These are phyloP conservation scores for Fistulifera pelliculosa DNA, from an alignment of 108 stramenopile species.

Conservation along the genomic window DNA sequence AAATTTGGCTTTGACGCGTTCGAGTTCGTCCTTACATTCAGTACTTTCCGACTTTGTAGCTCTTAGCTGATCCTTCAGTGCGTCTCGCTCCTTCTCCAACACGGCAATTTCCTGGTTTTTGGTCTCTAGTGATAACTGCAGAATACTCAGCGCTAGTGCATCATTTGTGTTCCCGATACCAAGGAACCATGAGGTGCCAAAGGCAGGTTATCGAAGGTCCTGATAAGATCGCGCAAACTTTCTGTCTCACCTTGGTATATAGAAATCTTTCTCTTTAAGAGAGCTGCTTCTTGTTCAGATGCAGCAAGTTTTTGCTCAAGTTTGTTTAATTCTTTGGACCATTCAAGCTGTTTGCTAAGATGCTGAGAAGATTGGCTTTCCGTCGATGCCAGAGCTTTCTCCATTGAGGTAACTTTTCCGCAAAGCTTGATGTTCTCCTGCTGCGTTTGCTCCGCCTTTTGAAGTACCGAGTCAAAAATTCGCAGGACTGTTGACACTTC, in stretches of 20 bases:
- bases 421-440: background rate
- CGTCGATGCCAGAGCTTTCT: background rate
- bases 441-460: background rate
- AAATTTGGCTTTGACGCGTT: slow-evolving; percentile 70
- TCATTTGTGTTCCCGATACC: background rate
- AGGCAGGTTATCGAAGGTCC: slow-evolving; percentile 51
- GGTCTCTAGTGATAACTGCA: slow-evolving; percentile 40
- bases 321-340: slow-evolving; percentile 8
- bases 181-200: slow-evolving; percentile 9
- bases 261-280: slow-evolving; percentile 39
- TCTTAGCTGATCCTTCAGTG: slow-evolving; percentile 12
- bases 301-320: slow-evolving; percentile 5
- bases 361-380: background rate
- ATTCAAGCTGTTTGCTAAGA: background rate
- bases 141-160: slow-evolving; percentile 8
- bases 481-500: slow-evolving; percentile 6
- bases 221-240: slow-evolving; percentile 41
- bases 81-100: slow-evolving; percentile 24
- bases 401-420: background rate
- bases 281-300: slow-evolving; percentile 16
- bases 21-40: slow-evolving; percentile 16
- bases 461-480: background rate
- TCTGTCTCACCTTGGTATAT: slow-evolving; percentile 72
- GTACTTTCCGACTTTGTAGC: slow-evolving; percentile 9
- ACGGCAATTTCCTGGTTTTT: slow-evolving; percentile 44